Base-by-base conservation (phyloP, 139 green algal genomes). In the Coelastrella sp. region DNA sequence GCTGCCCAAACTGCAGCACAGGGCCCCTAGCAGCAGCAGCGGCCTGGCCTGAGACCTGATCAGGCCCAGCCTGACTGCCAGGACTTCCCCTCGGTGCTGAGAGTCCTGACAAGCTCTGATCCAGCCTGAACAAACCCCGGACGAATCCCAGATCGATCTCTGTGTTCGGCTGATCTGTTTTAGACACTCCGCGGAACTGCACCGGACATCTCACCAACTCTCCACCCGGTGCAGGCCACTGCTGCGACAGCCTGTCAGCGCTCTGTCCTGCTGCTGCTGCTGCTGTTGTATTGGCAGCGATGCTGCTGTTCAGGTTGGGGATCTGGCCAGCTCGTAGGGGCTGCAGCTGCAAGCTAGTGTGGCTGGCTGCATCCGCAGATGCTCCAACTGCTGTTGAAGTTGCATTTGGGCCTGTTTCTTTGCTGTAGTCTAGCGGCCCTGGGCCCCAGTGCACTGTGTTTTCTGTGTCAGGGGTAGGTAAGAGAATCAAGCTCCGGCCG, bases 191-290 rank as follows among this genome's bases (percentile, higher is more conserved):
- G 2, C 68, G 19, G 4, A 89, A 71, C n/a, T 80, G 19, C 3
- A 81, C 68, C 8, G 68, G 83, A 58, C 83, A 89, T 20, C 58
- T 13, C 57, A 89, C 56, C 5, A 81, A 5, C 19, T 80, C 57
- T 16, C 83, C 83, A 4, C 83, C 66, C 0, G 83, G 68, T 4
- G 80, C 22, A 16, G 71, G 71, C 83, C 68, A 89, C 47, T 17
- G 6, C 6, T 66, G 47, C 71, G 20, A 68, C 7, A 71, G 19
- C 17, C 61, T 68, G 7, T 7, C 6, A 22, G 17, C 32, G 3
- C 19, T 58, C 5, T 3, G 0, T 73, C 3, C 58, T 85, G 58
- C 79, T 85, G 79, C 58, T 71, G 57, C 58, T 73, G 47, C 56
- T 85, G 79, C 73, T 19, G n/a, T 7, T 23, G 64, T 14, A 88